A percentile compares a stretch with the other conserved stretches of the same genome.
phyloP scores from a whole-genome alignment of 345 rosid species.

The rapeseed (Brassica napus) region DNA sequence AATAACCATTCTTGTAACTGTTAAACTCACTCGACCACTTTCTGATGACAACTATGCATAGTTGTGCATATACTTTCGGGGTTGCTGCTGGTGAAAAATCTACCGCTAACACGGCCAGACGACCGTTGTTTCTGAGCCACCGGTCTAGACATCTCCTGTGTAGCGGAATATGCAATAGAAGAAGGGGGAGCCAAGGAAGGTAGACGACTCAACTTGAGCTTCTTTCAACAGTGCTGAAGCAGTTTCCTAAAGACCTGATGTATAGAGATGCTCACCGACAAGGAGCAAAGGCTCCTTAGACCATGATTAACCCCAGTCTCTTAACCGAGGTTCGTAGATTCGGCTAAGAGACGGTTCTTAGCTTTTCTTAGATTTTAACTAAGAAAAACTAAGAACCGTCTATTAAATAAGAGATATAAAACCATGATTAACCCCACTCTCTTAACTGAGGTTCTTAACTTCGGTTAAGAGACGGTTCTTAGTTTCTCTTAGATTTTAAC shows the following conservation, averaged over 20 bases:
- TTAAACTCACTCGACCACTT: not conserved
- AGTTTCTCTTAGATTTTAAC: too few species aligned
- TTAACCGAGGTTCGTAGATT: slow-evolving; percentile 16
- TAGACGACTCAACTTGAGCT: slow-evolving; percentile 82
- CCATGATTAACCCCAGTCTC: too few species aligned
- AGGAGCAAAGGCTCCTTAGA: slow-evolving; percentile 87
- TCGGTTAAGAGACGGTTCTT: too few species aligned
- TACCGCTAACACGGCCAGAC: slow-evolving; percentile 65
- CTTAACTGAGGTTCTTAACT: too few species aligned
- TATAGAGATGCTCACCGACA: slow-evolving; percentile 93
- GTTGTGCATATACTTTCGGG: not conserved
- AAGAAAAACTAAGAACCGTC: too few species aligned
- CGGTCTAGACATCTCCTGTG: slow-evolving; percentile 54
- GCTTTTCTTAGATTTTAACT: too few species aligned
- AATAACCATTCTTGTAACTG: not conserved
- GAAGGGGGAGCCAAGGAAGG: slow-evolving; percentile 70
- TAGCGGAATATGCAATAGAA: slow-evolving; percentile 53
- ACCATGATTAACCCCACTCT: too few species aligned
- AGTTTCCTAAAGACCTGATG: slow-evolving; percentile 73
- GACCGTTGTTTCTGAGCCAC: slow-evolving; percentile 80
- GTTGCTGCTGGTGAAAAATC: slow-evolving; percentile 67
- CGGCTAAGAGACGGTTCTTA: slow-evolving; percentile 2
- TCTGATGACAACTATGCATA: not conserved
- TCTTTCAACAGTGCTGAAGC: slow-evolving; percentile 75
- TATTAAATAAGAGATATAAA: too few species aligned